phyloP scores from a whole-genome alignment of 2,329 filamentous ascomycete species.

The Ceratocystis huliohia region DNA sequence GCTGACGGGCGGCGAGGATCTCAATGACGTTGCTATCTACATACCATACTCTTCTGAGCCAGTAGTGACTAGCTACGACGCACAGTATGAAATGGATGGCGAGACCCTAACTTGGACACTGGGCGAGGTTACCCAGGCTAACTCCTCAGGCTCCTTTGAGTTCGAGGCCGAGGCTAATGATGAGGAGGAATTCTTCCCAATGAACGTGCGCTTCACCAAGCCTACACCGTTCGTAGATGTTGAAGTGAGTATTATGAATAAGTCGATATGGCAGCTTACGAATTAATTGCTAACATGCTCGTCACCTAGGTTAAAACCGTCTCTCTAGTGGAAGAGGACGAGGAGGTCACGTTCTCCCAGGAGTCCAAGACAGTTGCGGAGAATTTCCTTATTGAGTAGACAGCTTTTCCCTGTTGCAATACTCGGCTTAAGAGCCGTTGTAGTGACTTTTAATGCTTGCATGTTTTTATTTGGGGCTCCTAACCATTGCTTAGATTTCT shows the following conservation, averaged over 20 bases:
- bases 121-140: slow-evolving; percentile 70
- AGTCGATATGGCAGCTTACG: not conserved
- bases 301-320: slow-evolving; percentile 48
- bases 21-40: slow-evolving; percentile 74
- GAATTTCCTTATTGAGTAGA: slow-evolving; percentile 62
- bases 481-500: not conserved
- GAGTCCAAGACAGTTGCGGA: slow-evolving; percentile 67
- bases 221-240: slow-evolving; percentile 78
- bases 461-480: slow-evolving; percentile 8
- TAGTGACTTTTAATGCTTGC: slow-evolving; percentile 15
- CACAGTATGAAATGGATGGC: slow-evolving; percentile 83
- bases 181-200: slow-evolving; percentile 95
- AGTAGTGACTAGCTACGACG: slow-evolving; percentile 82
- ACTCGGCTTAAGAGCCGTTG: not conserved
- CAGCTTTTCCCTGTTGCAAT: slow-evolving; percentile 2
- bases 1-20: slow-evolving; percentile 61
- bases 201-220: slow-evolving; percentile 84
- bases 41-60: slow-evolving; percentile 86
- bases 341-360: slow-evolving; percentile 72
- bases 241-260: slow-evolving; percentile 48
- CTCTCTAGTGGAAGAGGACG: slow-evolving; percentile 58
- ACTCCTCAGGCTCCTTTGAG: slow-evolving; percentile 77
- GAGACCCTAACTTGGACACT: slow-evolving; percentile 92
- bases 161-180: slow-evolving; percentile 82
- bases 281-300: not conserved